Evolutionary conservation across 1,139 yeast species (phyloP).

Genomic region (Debaryomyces psychrophilus): DNA sequence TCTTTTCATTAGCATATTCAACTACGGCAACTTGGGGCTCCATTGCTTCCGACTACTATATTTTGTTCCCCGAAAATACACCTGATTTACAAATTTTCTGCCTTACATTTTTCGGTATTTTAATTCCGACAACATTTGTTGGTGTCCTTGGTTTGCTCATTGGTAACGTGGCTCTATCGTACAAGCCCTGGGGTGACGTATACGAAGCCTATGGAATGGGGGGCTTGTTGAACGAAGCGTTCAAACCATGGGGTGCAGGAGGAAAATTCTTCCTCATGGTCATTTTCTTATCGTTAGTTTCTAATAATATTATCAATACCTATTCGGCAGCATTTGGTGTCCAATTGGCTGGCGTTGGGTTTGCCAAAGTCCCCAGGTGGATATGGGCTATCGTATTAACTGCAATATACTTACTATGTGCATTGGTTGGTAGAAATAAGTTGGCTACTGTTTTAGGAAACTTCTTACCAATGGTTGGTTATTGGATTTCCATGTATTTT

Average conservation of each 20-base stretch:
- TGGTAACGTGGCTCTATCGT: conserved; percentile 68
- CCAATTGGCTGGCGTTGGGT: conserved; percentile 66
- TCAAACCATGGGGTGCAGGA: conserved; percentile 74
- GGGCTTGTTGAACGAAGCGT: conserved; percentile 70
- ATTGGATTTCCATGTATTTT: conserved; percentile 88
- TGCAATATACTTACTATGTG: conserved; percentile 65
- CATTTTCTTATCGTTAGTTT: conserved; percentile 71
- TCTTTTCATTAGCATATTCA: conserved; percentile 75
- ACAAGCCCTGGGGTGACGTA: conserved; percentile 60
- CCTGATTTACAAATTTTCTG: conserved; percentile 58
- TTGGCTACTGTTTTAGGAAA: conserved; percentile 80
- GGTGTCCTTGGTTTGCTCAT: conserved; percentile 74
- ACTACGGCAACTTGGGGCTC: conserved; percentile 92
- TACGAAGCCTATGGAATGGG: conserved; percentile 73
- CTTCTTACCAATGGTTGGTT: conserved; percentile 91
- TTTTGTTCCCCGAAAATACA: conserved; percentile 76
- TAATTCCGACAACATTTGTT: conserved; percentile 76
- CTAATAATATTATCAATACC: conserved; percentile 79
- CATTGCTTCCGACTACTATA: conserved; percentile 82
- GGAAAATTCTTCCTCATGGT: conserved; percentile 77
- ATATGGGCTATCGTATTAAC: conserved; percentile 70
- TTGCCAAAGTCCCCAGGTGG: conserved; percentile 79
- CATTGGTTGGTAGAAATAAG: conserved; percentile 75
- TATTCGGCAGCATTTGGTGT: conserved; percentile 84
- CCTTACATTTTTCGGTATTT: conserved; percentile 69